Base-by-base conservation (phyloP, 2,329 filamentous ascomycete genomes). In the Triangularia verruculosa region DNA sequence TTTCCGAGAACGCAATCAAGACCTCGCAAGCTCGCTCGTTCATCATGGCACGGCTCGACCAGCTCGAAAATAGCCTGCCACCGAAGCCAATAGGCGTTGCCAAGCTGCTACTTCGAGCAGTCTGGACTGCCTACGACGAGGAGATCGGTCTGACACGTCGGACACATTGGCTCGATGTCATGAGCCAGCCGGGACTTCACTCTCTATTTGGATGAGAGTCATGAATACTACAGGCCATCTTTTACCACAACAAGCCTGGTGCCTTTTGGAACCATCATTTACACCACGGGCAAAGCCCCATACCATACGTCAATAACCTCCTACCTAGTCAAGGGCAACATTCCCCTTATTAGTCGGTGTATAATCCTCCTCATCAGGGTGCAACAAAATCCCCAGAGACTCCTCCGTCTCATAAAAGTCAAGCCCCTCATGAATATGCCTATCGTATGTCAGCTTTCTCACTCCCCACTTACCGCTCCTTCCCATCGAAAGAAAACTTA, bases 361-460 rank as follows among this genome's bases (percentile, higher is more conserved):
- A 55, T 71, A 71, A 27, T 71, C 70, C 4, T 63, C 64, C 28
- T 72, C 70, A 20, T 70, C 70, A n/a, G 69, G 66, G 59, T 70
- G 67, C 20, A 67, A 65, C 9, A 66, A 32, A 13, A 80, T 78
- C 52, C 74, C 72, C 27, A 80, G 69, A n/a, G 75, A 76, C 67
- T 83, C 80, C 60, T 81, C 79, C 74, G 82, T 80, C 65, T 83
- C 80, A 25, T 78, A 78, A n/a, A 77, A 77, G 69, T 83, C 81
- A 67, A 83, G 76, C 0, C 81, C 81, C 27, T 75, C 73, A 63
- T 79, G 76, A 27, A 83, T 75, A 57, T 83, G 78, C 66, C 77
- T 79, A 58, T 47, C 20, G 51, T 22, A 55, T 15, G 30, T 61
- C 25, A 62, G 64, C 63, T 30, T 12, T 53, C 17, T 22, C 56